A percentile compares a stretch with the other conserved stretches of the same genome.
Evolutionary conservation across 495 filamentous ascomycete genomes (phyloP).

Genomic region (Trypethelium eluteriae): DNA sequence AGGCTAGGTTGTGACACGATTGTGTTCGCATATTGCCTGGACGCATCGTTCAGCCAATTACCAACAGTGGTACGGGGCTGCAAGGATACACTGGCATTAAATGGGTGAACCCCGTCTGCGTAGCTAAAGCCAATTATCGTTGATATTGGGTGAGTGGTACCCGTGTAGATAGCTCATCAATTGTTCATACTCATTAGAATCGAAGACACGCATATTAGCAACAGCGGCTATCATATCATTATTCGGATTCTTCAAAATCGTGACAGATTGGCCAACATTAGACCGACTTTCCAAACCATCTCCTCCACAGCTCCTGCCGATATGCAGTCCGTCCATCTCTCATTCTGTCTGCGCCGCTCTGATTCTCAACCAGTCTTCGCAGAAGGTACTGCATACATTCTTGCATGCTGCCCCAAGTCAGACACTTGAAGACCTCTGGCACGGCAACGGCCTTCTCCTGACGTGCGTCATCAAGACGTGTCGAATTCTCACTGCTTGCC

Average conservation of each 20-base stretch:
- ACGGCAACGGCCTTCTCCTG: conserved; percentile 20
- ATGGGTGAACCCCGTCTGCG: too few relatives aligned
- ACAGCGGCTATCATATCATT: background rate
- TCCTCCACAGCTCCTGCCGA: conserved; percentile 27
- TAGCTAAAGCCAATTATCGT: background rate
- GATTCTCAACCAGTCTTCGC: conserved; percentile 37
- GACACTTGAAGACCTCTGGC: conserved; percentile 36
- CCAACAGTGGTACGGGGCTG: background rate
- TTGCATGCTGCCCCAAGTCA: conserved; percentile 35
- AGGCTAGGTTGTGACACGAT: background rate
- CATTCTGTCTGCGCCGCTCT: conserved; percentile 33
- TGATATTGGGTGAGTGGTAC: background rate
- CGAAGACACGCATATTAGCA: background rate
- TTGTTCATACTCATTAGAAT: conserved; percentile 4
- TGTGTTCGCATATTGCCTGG: background rate
- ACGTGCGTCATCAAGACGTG: conserved; percentile 23
- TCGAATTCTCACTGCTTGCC: conserved; percentile 8
- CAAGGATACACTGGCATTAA: too few relatives aligned
- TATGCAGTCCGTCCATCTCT: conserved; percentile 27
- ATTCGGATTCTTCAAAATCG: background rate
- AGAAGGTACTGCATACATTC: conserved; percentile 39
- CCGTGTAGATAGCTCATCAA: background rate
- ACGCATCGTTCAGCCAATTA: background rate
- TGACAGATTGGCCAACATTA: background rate
- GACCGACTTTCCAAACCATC: conserved; percentile 6